Percentiles rank a stretch among this genome's conserved stretches.
These are phyloP conservation scores for Schizosaccharomyces pombe DNA, from an alignment of 805 yeast species.

Conservation along the genomic window DNA sequence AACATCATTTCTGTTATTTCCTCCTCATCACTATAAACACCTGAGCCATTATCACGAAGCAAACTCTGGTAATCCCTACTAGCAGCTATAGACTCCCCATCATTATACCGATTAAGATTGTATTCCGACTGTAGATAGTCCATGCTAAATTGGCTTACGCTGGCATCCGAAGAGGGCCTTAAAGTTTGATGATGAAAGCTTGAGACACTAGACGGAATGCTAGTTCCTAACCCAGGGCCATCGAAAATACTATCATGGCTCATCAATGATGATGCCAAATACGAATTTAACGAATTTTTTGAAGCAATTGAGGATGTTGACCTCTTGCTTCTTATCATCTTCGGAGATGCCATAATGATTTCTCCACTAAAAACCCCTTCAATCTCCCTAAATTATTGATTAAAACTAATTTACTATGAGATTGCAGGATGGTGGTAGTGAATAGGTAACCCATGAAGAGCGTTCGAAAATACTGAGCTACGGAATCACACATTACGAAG, in stretches of 20 bases:
- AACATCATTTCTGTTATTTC: constrained; percentile 6
- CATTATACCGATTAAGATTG: constrained; percentile 1
- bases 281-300: neutral
- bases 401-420: neutral
- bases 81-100: neutral
- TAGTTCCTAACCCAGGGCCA: constrained; percentile 12
- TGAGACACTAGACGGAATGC: constrained; percentile 12
- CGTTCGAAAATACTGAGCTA: too few relatives aligned
- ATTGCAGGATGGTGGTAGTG: neutral
- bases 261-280: constrained; percentile 7
- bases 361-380: neutral
- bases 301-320: neutral
- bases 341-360: neutral
- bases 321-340: neutral
- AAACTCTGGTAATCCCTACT: neutral
- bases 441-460: too few relatives aligned
- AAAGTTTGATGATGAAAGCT: constrained; percentile 10
- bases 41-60: neutral
- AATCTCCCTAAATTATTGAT: neutral
- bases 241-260: constrained; percentile 12
- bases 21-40: constrained; percentile 6
- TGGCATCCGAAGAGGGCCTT: neutral
- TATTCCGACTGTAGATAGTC: neutral
- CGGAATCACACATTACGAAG: too few relatives aligned
- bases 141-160: neutral